Evolutionary conservation across 805 yeast species (phyloP), one percentile per base, ranked within the genome.

Genomic region (Diddensiella santjacobensis): DNA sequence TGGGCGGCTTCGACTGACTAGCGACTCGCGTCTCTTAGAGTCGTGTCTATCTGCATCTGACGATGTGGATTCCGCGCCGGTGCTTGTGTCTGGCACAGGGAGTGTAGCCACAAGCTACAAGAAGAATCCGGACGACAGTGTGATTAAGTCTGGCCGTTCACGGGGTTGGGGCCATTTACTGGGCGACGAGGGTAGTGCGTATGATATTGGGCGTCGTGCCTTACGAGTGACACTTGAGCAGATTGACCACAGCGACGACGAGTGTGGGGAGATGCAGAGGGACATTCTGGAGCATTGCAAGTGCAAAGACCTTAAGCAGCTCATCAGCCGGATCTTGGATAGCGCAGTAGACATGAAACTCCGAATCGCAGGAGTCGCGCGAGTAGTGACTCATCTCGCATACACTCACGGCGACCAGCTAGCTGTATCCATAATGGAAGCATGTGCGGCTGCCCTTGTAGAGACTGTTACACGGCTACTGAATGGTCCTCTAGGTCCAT

Each of bases 161-260:
- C 53, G 55, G n/a, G 57, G 55, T n/a, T 52, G 48, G 42, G 57
- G 57, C 3, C 48, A 40, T 6, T 22, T 54, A 11, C 39, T 52
- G 11, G 57, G 57, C 8, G 57, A 54, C 22, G 49, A 54, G 37
- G 57, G 57, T 5, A 43, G 50, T 20, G 57, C 52, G 17, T 54
- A 45, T 42, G 50, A 49, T 36, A 40, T 54, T 20, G 57, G 56
- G 20, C 18, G 33, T n/a, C 20, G 40, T n/a, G 52, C 47, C 3
- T n/a, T 49, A 11, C 39, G 37, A 15, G 22, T n/a, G 20, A 24
- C 42, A 8, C 30, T 49, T 13, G 13, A 15, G 13, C 26, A 5
- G 3, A 22, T 36, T 6, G 47, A 44, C 31, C 22, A 30, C 13
- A n/a, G 8, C 4, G 24, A 17, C 5, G 20, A n/a, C 20, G n/a